Evolutionary conservation across 2,329 filamentous ascomycete species (phyloP), one percentile per base, ranked within the genome.

Genomic region (Calonectria multiphialidica): DNA sequence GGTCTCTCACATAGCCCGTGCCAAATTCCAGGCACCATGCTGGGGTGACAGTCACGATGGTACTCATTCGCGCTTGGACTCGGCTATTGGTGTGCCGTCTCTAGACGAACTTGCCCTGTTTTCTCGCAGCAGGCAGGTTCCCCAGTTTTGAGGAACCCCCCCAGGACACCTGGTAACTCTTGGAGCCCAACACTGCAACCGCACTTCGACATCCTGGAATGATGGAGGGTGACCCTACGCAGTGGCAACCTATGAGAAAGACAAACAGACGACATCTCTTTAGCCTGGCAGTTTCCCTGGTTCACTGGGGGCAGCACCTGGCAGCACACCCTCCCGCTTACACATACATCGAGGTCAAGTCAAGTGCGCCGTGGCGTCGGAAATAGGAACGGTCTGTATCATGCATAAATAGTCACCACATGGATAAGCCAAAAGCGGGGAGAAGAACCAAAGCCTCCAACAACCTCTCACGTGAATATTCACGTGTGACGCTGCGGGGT

Each of bases 251-350:
- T 25, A 59, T 59, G 53, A 18, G n/a, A 35, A 13, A 59, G 5
- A 18, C 21, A 33, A 59, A 18, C 7, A 25, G 23, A n/a, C 53
- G 8, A 25, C 23, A 4, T 16, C 35, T 59, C n/a, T 59, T 59
- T 40, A 59, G 53, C 53, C 53, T 59, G 21, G 53, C n/a, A 7
- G 53, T 59, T 59, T 55, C 37, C 37, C 53, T 37, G 35, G 53
- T 59, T 59, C 53, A 23, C n/a, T 13, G 35, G 53, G 53, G 37
- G 33, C 53, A 40, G 37, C n/a, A 7, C 25, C 53, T 59, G 53
- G 53, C 53, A 59, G 53, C 53, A 59, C 53, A 59, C 53, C 53
- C 53, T 59, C 53, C 37, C 21, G 53, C 53, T 40, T 59, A 59
- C 53, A 59, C 53, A 40, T 59, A 59, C 53, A 59, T 40, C 25